Conservation (phyloP, 768 basidiomycete genomes). For the Naganishia onofrii region DNA sequence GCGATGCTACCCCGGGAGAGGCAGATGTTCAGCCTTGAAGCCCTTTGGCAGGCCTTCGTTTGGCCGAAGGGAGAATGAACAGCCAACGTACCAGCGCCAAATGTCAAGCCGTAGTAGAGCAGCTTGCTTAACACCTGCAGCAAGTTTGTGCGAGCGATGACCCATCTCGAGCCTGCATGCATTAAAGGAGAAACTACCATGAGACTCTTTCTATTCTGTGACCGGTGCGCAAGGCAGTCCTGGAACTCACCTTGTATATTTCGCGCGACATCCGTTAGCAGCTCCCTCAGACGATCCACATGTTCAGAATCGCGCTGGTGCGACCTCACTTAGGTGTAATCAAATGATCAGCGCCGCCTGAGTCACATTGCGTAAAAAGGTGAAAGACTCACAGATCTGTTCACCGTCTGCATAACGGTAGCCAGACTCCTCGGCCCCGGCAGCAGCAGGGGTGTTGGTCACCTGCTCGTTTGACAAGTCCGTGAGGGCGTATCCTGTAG, state of each 20-base stretch:
- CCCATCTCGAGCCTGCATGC: constrained; percentile 43
- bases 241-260: constrained; percentile 42
- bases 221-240: neutral
- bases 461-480: neutral
- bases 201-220: neutral
- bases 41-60: too few relatives aligned
- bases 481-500: constrained; percentile 13
- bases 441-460: neutral
- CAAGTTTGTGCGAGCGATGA: constrained; percentile 40
- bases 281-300: constrained; percentile 39
- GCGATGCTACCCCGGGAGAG: too few relatives aligned
- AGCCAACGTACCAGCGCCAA: constrained; percentile 38
- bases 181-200: neutral
- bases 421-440: neutral
- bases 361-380: neutral
- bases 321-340: constrained; percentile 39
- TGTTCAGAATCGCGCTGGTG: constrained; percentile 49
- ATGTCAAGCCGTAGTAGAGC: constrained; percentile 46
- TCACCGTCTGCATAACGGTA: constrained; percentile 19
- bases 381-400: neutral
- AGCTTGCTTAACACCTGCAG: constrained; percentile 42
- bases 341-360: neutral
- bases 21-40: too few relatives aligned
- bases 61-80: neutral
- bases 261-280: constrained; percentile 43